Percentiles rank a stretch among this genome's conserved stretches.
Conservation (phyloP, 2,329 filamentous ascomycete genomes). For the Magnaporthiopsis rhizophila region DNA sequence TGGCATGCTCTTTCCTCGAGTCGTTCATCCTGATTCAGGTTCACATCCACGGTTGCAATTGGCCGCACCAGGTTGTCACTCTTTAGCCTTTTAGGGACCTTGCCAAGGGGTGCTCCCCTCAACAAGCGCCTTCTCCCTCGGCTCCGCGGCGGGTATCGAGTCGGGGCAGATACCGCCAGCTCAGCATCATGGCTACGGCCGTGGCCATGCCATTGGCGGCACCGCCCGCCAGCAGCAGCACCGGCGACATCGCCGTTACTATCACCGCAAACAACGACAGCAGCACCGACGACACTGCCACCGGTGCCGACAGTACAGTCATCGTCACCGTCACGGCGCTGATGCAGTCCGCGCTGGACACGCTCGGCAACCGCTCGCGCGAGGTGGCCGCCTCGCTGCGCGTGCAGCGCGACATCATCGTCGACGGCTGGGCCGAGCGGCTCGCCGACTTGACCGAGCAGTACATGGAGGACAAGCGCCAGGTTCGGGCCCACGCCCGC, state of each 20-base stretch:
- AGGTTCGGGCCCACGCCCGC: constrained; percentile 1
- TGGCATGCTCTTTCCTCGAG: background rate
- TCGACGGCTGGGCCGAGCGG: constrained; percentile 7
- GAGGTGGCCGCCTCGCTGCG: constrained; percentile 4
- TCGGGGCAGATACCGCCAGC: background rate
- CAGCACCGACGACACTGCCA: background rate
- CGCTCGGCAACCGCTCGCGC: background rate
- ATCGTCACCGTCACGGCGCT: background rate
- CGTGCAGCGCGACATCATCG: constrained; percentile 5
- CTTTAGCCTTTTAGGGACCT: background rate
- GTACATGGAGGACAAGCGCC: constrained; percentile 8
- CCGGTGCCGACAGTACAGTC: background rate
- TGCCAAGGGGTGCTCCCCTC: background rate
- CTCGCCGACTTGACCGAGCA: constrained; percentile 1
- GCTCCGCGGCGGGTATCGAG: background rate
- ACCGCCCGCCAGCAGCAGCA: background rate
- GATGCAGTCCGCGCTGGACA: background rate
- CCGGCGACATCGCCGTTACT: too few species aligned
- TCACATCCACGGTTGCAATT: background rate
- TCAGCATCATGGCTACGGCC: background rate
- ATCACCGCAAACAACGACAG: background rate
- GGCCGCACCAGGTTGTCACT: background rate
- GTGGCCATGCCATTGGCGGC: background rate
- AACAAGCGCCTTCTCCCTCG: background rate
- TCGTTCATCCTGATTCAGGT: background rate